Percentiles rank a stretch among this genome's conserved stretches.
Conservation (phyloP, 75 land plant genomes). For the Larix kaempferi region DNA sequence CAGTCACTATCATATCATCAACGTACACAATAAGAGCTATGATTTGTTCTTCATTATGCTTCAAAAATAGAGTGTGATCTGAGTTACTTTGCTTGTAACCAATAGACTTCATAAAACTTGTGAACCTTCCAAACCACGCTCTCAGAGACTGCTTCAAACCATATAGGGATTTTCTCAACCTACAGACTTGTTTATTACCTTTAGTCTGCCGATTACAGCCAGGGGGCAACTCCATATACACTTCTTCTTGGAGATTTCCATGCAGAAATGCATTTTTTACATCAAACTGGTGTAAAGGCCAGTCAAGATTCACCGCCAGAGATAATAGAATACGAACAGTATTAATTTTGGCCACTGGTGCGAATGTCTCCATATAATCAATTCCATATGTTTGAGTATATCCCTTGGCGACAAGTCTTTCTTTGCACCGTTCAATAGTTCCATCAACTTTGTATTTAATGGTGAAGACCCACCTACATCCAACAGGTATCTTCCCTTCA, state of each 20-base stretch:
- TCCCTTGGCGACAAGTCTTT: conserved; percentile 24
- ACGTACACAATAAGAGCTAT: background rate
- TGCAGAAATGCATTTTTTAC: conserved; percentile 1
- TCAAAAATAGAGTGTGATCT: background rate
- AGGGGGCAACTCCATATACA: conserved; percentile 1
- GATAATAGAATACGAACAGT: conserved; percentile 20
- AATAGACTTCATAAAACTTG: background rate
- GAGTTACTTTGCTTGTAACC: background rate
- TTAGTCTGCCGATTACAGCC: too few relatives aligned
- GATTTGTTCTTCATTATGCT: background rate
- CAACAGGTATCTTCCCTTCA: conserved; percentile 15
- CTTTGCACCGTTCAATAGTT: conserved; percentile 18
- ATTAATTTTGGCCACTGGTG: conserved; percentile 23
- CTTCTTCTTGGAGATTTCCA: conserved; percentile 6
- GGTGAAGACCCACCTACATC: conserved; percentile 21
- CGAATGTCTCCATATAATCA: conserved; percentile 29
- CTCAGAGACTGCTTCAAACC: background rate
- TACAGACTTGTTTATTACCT: too few relatives aligned
- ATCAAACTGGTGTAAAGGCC: conserved; percentile 13
- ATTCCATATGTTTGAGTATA: conserved; percentile 28
- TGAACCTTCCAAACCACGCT: background rate
- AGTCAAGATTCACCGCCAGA: conserved; percentile 10
- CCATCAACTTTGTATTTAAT: conserved; percentile 23
- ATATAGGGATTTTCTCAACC: background rate
- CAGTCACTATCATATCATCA: background rate